phyloP scores from a whole-genome alignment of 176 grass and related monocot species.

The Oryza rufipogon region DNA sequence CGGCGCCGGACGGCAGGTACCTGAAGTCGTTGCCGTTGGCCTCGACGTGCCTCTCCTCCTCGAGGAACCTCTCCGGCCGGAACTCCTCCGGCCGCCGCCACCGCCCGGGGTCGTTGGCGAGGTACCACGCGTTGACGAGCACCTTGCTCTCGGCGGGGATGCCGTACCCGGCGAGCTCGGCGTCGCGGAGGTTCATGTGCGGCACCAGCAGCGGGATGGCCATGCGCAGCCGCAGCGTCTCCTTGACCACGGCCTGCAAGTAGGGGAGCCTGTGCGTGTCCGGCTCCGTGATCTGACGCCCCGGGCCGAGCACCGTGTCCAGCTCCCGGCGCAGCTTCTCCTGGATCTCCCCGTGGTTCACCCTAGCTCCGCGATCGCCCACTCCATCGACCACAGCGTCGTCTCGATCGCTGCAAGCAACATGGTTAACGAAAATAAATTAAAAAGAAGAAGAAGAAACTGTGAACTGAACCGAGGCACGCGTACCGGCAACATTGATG shows the following conservation, averaged over 20 bases:
- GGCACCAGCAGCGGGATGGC: conserved; percentile 79
- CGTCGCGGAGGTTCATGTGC: conserved; percentile 85
- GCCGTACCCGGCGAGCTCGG: conserved; percentile 74
- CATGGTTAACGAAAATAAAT: no score
- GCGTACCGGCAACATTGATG: conserved; percentile 86
- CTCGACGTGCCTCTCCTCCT: conserved; percentile 82
- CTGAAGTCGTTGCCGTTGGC: conserved; percentile 78
- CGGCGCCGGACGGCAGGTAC: conserved; percentile 77
- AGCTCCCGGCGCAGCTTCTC: conserved; percentile 67
- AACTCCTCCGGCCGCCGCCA: conserved; percentile 73
- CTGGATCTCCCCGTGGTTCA: conserved; percentile 85
- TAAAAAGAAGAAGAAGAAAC: no score
- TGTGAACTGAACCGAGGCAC: no score
- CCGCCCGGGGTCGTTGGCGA: conserved; percentile 69
- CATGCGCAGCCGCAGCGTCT: conserved; percentile 83
- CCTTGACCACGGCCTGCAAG: conserved; percentile 82
- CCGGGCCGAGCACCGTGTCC: conserved; percentile 51
- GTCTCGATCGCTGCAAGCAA: conserved; percentile 88
- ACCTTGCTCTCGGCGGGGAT: conserved; percentile 83
- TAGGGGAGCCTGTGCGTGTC: conserved; percentile 72
- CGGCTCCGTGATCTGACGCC: conserved; percentile 66
- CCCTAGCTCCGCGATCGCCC: conserved; percentile 91
- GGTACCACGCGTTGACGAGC: conserved; percentile 83
- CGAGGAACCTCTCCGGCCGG: conserved; percentile 71
- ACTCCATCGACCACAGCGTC: conserved; percentile 96